Evolutionary conservation across 495 filamentous ascomycete genomes (phyloP).

Genomic region (Penicillium canariense): DNA sequence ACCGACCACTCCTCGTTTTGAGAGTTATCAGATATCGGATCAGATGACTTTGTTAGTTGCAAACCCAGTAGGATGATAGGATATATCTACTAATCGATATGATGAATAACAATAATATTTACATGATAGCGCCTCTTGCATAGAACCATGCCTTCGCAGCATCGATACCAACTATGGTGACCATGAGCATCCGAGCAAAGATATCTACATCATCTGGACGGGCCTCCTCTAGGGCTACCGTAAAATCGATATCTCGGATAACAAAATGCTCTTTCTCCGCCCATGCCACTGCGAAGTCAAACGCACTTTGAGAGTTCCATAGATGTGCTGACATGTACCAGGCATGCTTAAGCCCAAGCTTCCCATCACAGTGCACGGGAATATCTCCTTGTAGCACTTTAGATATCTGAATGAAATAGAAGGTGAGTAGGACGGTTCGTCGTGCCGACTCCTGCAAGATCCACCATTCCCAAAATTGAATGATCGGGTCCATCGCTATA

Average conservation of each 20-base stretch:
- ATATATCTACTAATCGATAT: too few relatives aligned
- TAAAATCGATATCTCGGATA: constrained; percentile 39
- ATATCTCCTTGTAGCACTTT: constrained; percentile 31
- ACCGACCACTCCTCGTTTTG: too few relatives aligned
- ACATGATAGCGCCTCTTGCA: constrained; percentile 28
- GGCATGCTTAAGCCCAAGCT: constrained; percentile 33
- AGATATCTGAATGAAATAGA: constrained; percentile 39
- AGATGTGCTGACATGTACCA: constrained; percentile 48
- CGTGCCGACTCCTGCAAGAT: constrained; percentile 47
- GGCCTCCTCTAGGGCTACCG: constrained; percentile 28
- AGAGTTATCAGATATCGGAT: too few relatives aligned
- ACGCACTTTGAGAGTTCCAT: constrained; percentile 43
- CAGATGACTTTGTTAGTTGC: too few relatives aligned
- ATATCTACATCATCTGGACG: constrained; percentile 46
- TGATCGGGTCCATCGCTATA: constrained; percentile 21
- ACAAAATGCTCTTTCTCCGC: constrained; percentile 44
- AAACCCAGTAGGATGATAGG: too few relatives aligned
- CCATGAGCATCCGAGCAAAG: constrained; percentile 47
- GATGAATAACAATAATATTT: too few relatives aligned
- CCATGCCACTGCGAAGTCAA: constrained; percentile 50
- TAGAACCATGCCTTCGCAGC: constrained; percentile 45
- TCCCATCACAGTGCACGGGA: constrained; percentile 31
- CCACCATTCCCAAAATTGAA: constrained; percentile 44
- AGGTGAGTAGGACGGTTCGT: constrained; percentile 42
- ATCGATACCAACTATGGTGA: constrained; percentile 41